Percentiles rank a stretch among this genome's conserved stretches.
Evolutionary conservation across 1,139 yeast species (phyloP).

Genomic region (Taiozyma sp.): DNA sequence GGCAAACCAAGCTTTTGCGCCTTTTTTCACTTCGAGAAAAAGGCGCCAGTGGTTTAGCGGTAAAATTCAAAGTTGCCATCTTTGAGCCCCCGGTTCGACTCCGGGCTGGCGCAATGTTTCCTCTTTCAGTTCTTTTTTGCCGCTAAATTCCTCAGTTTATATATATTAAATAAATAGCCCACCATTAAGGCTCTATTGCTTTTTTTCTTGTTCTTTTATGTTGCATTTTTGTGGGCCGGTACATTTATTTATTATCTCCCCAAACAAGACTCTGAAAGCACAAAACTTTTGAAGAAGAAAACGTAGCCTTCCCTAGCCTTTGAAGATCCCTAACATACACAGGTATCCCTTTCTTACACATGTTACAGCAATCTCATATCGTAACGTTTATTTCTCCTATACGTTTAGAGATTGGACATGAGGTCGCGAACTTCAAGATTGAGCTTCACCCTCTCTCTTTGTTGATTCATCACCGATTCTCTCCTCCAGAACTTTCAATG

Average conservation of each 20-base stretch:
- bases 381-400: background rate
- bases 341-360: background rate
- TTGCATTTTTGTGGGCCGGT: too few relatives aligned
- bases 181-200: too few relatives aligned
- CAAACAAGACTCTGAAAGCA: too few relatives aligned
- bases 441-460: constrained; percentile 2
- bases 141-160: too few relatives aligned
- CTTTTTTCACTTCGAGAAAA: background rate
- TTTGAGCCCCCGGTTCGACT: constrained; percentile 53
- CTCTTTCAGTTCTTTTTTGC: too few relatives aligned
- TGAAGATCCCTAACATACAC: too few relatives aligned
- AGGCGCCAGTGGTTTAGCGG: constrained; percentile 47
- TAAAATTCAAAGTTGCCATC: constrained; percentile 50
- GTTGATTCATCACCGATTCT: constrained; percentile 37
- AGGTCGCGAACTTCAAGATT: background rate
- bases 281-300: too few relatives aligned
- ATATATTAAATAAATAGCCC: too few relatives aligned
- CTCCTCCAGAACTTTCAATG: constrained; percentile 78
- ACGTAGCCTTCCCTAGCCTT: too few relatives aligned
- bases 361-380: background rate
- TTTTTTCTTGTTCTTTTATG: too few relatives aligned
- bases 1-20: too few relatives aligned
- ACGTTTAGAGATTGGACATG: background rate
- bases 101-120: constrained; percentile 48
- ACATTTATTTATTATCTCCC: too few relatives aligned